phyloP scores from a whole-genome alignment of 352 stramenopile species.

The Albugo candida region DNA sequence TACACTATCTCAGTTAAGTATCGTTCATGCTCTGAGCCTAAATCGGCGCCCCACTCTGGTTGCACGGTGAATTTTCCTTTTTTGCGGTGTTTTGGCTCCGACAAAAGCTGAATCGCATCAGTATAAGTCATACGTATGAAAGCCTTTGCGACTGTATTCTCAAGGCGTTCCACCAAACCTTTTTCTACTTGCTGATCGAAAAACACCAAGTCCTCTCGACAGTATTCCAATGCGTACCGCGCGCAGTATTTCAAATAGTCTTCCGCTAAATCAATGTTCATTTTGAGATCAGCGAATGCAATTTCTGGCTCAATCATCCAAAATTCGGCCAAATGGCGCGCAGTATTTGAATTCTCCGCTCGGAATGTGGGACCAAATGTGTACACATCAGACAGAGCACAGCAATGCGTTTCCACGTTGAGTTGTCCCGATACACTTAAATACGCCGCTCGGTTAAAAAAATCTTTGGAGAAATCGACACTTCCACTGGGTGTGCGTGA shows the following conservation, averaged over 20 bases:
- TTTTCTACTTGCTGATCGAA: constrained; percentile 88
- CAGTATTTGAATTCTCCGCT: constrained; percentile 97
- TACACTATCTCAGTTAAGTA: constrained; percentile 86
- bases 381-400: constrained; percentile 81
- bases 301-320: constrained; percentile 97
- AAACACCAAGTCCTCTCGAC: constrained; percentile 83
- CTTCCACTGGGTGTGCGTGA: constrained; percentile 26
- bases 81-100: constrained; percentile 59
- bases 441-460: constrained; percentile 74
- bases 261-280: constrained; percentile 90
- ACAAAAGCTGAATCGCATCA: constrained; percentile 86
- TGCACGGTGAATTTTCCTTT: constrained; percentile 79
- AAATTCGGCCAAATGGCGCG: constrained; percentile 95
- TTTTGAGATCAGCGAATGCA: constrained; percentile 69
- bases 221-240: constrained; percentile 84
- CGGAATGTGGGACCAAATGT: constrained; percentile 99
- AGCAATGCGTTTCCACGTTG: constrained; percentile 90
- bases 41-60: constrained; percentile 87
- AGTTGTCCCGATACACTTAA: constrained; percentile 95
- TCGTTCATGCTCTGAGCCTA: constrained; percentile 94
- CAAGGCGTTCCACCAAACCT: constrained; percentile 54
- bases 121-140: constrained; percentile 85
- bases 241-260: constrained; percentile 93
- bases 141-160: constrained; percentile 21
- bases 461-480: constrained; percentile 85